These are phyloP conservation scores for Sugiyamaella castrensis DNA, from an alignment of 1,139 yeast genomes.

Conservation along the genomic window DNA sequence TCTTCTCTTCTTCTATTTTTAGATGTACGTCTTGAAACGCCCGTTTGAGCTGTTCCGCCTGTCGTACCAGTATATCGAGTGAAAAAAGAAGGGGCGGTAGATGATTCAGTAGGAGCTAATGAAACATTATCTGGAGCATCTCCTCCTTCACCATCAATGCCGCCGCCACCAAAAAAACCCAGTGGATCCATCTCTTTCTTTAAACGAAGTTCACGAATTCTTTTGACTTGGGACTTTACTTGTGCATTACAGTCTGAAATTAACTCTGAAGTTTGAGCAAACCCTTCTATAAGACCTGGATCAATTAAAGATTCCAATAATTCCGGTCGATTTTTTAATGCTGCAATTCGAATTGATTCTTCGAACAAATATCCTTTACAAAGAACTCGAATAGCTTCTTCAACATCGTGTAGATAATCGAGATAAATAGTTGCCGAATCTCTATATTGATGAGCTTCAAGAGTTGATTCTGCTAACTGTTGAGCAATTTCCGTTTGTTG, in stretches of 20 bases:
- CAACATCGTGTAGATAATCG: slow-evolving; percentile 57
- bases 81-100: slow-evolving; percentile 88
- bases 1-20: slow-evolving; percentile 94
- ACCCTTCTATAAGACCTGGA: slow-evolving; percentile 78
- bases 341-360: slow-evolving; percentile 68
- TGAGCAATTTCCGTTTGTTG: slow-evolving; percentile 49
- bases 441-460: slow-evolving; percentile 68
- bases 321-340: slow-evolving; percentile 32
- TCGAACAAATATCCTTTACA: slow-evolving; percentile 77
- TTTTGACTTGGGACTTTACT: slow-evolving; percentile 71
- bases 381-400: slow-evolving; percentile 60
- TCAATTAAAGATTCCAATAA: slow-evolving; percentile 62
- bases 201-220: slow-evolving; percentile 78
- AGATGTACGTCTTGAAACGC: slow-evolving; percentile 87
- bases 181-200: slow-evolving; percentile 84
- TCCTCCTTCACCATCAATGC: slow-evolving; percentile 44
- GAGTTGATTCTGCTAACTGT: slow-evolving; percentile 55
- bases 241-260: slow-evolving; percentile 90
- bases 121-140: slow-evolving; percentile 91
- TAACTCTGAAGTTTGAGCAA: slow-evolving; percentile 81
- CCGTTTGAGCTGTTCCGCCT: slow-evolving; percentile 92
- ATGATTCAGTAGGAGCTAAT: slow-evolving; percentile 89
- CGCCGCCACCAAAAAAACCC: slow-evolving; percentile 56
- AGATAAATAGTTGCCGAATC: slow-evolving; percentile 83
- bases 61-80: slow-evolving; percentile 97